Percentiles rank a stretch among this genome's conserved stretches.
phyloP scores from a whole-genome alignment of 2,329 filamentous ascomycete genomes.

The Arachnopeziza araneosa region DNA sequence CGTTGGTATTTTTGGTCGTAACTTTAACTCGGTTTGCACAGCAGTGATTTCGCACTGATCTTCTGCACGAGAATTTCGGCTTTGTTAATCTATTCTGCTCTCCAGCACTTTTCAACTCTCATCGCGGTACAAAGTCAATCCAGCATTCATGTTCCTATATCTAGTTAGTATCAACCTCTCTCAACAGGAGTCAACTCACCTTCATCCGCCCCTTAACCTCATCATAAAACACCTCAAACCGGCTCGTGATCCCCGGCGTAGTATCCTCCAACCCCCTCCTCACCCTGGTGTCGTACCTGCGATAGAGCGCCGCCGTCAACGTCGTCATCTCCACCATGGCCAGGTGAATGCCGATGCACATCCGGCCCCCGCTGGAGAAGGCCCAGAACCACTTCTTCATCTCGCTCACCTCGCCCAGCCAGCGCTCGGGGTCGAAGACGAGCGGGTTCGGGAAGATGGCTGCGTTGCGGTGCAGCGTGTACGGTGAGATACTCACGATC shows the following conservation, averaged over 20 bases:
- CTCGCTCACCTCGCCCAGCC: slow-evolving; percentile 41
- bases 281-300: slow-evolving; percentile 35
- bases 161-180: neutral
- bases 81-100: too few species aligned
- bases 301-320: slow-evolving; percentile 40
- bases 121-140: slow-evolving; percentile 9
- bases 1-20: neutral
- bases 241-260: slow-evolving; percentile 36
- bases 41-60: too few species aligned
- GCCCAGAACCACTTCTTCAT: slow-evolving; percentile 52
- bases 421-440: slow-evolving; percentile 45
- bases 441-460: slow-evolving; percentile 43
- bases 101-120: neutral
- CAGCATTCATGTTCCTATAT: slow-evolving; percentile 15
- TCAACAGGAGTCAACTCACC: slow-evolving; percentile 1
- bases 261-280: slow-evolving; percentile 26
- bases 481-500: slow-evolving; percentile 46
- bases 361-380: slow-evolving; percentile 62
- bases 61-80: too few species aligned
- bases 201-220: slow-evolving; percentile 21
- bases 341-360: slow-evolving; percentile 54
- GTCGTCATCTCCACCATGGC: slow-evolving; percentile 47
- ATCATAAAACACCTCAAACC: slow-evolving; percentile 38
- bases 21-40: too few species aligned
- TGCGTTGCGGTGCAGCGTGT: slow-evolving; percentile 50